These are phyloP conservation scores for Phytophthora constricta DNA, from an alignment of 352 stramenopile genomes.

Conservation along the genomic window DNA sequence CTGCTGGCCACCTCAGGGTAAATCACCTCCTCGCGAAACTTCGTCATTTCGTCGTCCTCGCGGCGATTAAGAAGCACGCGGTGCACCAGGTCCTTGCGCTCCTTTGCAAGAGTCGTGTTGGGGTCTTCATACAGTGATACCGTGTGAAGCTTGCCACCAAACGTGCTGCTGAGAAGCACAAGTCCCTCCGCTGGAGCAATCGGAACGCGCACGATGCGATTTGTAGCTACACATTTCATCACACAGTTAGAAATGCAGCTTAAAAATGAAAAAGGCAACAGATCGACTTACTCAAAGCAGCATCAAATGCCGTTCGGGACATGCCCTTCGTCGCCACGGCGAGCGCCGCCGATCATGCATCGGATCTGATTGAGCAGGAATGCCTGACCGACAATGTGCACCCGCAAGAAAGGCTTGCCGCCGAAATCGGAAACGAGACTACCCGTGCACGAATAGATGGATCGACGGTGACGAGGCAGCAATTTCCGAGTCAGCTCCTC, in stretches of 20 bases:
- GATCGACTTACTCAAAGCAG: constrained; percentile 60
- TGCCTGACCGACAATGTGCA: constrained; percentile 82
- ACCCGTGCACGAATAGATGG: constrained; percentile 81
- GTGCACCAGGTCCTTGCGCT: constrained; percentile 61
- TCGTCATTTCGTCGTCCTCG: constrained; percentile 62
- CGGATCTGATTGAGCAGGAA: constrained; percentile 93
- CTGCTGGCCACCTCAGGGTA: constrained; percentile 67
- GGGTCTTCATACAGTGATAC: constrained; percentile 77
- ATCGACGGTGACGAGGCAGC: constrained; percentile 70
- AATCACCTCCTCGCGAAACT: constrained; percentile 78
- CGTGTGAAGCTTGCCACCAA: constrained; percentile 80
- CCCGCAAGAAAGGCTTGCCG: constrained; percentile 67
- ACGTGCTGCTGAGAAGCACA: constrained; percentile 82
- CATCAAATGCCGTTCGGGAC: constrained; percentile 67
- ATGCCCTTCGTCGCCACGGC: constrained; percentile 83
- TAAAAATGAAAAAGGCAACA: neutral
- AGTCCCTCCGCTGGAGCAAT: constrained; percentile 90
- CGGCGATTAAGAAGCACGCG: constrained; percentile 55
- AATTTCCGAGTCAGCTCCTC: constrained; percentile 55
- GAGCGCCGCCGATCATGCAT: constrained; percentile 88
- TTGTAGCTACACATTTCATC: constrained; percentile 51
- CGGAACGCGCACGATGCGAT: constrained; percentile 84
- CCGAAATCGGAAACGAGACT: constrained; percentile 65
- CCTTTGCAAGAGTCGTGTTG: constrained; percentile 67
- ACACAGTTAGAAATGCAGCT: constrained; percentile 19